phyloP scores from a whole-genome alignment of 305 asterid genomes.

The Fraxinus floribunda region DNA sequence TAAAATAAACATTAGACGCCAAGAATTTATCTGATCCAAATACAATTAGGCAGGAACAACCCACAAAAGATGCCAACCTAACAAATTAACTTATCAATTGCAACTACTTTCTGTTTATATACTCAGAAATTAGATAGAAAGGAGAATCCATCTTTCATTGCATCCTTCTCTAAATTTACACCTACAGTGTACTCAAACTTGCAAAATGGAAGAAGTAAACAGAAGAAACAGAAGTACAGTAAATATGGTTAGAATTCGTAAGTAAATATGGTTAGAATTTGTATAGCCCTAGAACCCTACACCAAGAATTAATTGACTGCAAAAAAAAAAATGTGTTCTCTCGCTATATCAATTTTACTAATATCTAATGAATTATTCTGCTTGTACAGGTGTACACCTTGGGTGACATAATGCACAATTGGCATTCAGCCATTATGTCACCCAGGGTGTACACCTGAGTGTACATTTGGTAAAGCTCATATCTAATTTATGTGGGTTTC shows the following conservation, averaged over 20 bases:
- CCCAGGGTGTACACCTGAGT: no score
- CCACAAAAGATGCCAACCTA: background rate
- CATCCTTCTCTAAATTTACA: background rate
- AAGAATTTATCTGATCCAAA: background rate
- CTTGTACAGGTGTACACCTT: no score
- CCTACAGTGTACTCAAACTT: background rate
- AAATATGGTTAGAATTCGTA: background rate
- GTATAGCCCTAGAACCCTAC: background rate
- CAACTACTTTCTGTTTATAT: background rate
- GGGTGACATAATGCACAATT: no score
- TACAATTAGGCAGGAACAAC: background rate
- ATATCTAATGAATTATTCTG: no score
- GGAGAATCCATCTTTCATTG: background rate
- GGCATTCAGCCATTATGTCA: no score
- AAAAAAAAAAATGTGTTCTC: background rate
- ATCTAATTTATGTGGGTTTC: background rate
- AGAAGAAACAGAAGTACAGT: background rate
- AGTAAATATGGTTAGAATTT: background rate
- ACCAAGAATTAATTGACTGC: background rate
- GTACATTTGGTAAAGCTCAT: no score
- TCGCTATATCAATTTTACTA: background rate
- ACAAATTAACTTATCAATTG: background rate
- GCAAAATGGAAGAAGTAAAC: background rate
- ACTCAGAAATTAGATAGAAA: background rate
- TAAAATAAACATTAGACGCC: background rate